Percentiles rank a stretch among this genome's conserved stretches.
Evolutionary conservation across 441 rosid species (phyloP).

Genomic region (Breynia disticha): DNA sequence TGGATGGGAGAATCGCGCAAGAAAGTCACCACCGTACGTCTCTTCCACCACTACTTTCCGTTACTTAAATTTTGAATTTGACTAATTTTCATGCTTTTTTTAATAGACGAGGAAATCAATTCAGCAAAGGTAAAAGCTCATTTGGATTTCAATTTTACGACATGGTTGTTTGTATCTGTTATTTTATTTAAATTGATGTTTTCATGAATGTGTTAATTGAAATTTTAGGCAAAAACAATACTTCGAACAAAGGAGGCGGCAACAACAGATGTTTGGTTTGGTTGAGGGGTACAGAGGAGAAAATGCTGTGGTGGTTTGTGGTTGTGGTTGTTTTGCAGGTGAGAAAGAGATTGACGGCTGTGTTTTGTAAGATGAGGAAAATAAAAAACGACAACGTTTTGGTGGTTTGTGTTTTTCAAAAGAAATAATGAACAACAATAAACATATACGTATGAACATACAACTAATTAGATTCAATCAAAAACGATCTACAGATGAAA

Average conservation of each 20-base stretch:
- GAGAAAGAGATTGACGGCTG: too few relatives aligned
- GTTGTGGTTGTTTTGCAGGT: too few relatives aligned
- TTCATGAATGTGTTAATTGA: too few relatives aligned
- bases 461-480: too few relatives aligned
- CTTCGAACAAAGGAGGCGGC: constrained; percentile 70
- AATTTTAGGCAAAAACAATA: constrained; percentile 68
- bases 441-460: too few relatives aligned
- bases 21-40: constrained; percentile 62
- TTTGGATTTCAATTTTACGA: neutral
- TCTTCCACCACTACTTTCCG: neutral
- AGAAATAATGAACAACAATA: too few relatives aligned
- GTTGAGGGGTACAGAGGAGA: constrained; percentile 25
- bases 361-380: too few relatives aligned
- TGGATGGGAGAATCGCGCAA: constrained; percentile 96
- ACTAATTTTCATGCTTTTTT: constrained; percentile 1
- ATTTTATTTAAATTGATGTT: neutral
- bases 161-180: too few relatives aligned
- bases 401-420: too few relatives aligned
- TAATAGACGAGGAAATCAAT: constrained; percentile 61
- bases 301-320: too few relatives aligned
- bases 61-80: neutral
- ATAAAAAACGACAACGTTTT: too few relatives aligned
- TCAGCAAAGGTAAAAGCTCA: constrained; percentile 35
- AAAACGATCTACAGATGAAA: too few relatives aligned
- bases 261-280: constrained; percentile 31